Percentiles rank a stretch among this genome's conserved stretches.
Conservation (phyloP, 257 asterid species). For the Plectranthus barbatus region DNA sequence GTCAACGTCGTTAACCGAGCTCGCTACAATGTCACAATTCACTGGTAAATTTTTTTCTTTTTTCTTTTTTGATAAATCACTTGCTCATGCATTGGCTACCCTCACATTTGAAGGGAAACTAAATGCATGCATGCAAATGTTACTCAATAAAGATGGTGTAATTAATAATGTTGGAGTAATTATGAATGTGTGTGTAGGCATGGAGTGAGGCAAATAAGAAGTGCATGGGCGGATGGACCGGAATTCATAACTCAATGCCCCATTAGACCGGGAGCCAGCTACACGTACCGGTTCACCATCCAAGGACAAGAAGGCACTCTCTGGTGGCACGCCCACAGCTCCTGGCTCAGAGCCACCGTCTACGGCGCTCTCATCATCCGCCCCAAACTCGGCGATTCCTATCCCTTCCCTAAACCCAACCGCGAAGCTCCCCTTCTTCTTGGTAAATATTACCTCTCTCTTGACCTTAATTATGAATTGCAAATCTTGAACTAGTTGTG, state of each 20-base stretch:
- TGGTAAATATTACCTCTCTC: slow-evolving; percentile 42
- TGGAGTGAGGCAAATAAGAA: slow-evolving; percentile 73
- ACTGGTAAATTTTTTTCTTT: slow-evolving; percentile 57
- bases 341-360: slow-evolving; percentile 93
- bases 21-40: slow-evolving; percentile 72
- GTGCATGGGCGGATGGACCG: slow-evolving; percentile 91
- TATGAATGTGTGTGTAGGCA: slow-evolving; percentile 44
- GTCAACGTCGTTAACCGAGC: slow-evolving; percentile 64
- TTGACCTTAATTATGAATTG: neutral
- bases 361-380: slow-evolving; percentile 72
- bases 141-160: too few species aligned
- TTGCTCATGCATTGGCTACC: neutral
- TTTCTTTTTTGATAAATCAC: too few species aligned
- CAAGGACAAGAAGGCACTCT: slow-evolving; percentile 92
- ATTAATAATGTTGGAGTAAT: neutral
- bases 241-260: slow-evolving; percentile 89
- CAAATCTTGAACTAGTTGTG: too few species aligned
- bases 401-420: slow-evolving; percentile 73
- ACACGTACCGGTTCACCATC: slow-evolving; percentile 67
- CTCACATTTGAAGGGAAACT: too few species aligned
- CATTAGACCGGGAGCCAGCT: slow-evolving; percentile 67
- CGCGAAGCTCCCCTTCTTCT: slow-evolving; percentile 68
- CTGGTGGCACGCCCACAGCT: slow-evolving; percentile 99
- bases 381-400: slow-evolving; percentile 57
- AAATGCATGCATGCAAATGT: too few species aligned